phyloP scores from a whole-genome alignment of 2,329 filamentous ascomycete species.

The Phyllosticta citribraziliensis region DNA sequence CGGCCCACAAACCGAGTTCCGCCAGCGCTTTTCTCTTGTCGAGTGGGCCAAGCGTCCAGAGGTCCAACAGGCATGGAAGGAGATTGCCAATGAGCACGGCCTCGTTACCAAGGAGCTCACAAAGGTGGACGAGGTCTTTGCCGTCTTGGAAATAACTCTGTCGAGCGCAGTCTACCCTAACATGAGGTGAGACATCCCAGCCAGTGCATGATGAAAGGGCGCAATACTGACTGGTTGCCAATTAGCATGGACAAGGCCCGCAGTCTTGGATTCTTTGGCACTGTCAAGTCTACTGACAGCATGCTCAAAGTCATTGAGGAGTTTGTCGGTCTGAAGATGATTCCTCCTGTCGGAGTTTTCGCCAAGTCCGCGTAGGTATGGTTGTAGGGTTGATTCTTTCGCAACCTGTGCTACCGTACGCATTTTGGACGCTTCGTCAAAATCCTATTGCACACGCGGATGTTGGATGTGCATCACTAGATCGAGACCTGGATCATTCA shows the following conservation, averaged over 20 bases:
- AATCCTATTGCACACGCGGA: no score
- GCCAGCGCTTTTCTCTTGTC: constrained; percentile 32
- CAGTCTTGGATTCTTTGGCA: constrained; percentile 38
- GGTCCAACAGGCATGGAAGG: constrained; percentile 37
- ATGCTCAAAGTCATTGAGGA: constrained; percentile 34
- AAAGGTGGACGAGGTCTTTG: constrained; percentile 37
- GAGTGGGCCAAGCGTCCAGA: constrained; percentile 38
- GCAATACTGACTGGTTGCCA: not conserved
- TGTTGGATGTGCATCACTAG: not conserved
- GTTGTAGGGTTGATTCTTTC: no score
- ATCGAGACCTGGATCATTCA: not conserved
- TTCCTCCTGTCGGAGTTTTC: constrained; percentile 22
- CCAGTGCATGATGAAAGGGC: not conserved
- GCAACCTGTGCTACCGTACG: no score
- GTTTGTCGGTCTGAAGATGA: constrained; percentile 34
- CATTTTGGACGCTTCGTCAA: no score
- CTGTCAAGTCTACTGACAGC: constrained; percentile 36
- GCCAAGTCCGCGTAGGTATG: not conserved
- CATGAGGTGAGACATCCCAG: constrained; percentile 10
- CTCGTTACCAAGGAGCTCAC: constrained; percentile 33
- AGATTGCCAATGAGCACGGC: constrained; percentile 33
- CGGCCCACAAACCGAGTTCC: constrained; percentile 31
- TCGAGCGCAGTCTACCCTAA: constrained; percentile 20
- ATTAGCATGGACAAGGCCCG: constrained; percentile 36
- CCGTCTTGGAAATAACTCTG: constrained; percentile 35